These are phyloP conservation scores for Botrytis deweyae DNA, from an alignment of 2,329 filamentous ascomycete species.

Conservation along the genomic window DNA sequence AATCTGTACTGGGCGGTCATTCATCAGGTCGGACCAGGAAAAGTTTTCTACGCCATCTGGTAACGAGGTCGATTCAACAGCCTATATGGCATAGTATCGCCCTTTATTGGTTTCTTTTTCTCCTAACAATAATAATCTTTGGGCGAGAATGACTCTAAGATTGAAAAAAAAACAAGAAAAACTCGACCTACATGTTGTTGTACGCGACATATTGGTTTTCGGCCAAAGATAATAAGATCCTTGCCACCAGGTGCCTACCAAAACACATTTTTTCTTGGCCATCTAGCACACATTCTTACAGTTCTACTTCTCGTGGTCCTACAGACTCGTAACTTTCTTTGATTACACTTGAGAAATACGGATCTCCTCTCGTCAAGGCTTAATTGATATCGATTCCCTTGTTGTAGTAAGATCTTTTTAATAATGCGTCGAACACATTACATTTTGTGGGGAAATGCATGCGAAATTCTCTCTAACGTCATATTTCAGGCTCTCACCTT, in stretches of 20 bases:
- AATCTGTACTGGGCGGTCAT: not conserved
- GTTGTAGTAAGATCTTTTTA: not conserved
- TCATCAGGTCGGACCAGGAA: not conserved
- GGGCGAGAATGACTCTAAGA: not conserved
- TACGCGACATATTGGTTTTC: not conserved
- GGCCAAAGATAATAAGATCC: not conserved
- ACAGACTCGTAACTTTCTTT: not conserved
- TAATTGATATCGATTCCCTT: not conserved
- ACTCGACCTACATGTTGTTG: not conserved
- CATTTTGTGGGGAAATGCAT: constrained; percentile 5
- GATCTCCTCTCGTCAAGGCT: not conserved
- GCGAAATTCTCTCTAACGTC: constrained; percentile 3
- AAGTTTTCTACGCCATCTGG: not conserved
- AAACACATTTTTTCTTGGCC: not conserved
- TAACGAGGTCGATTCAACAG: not conserved
- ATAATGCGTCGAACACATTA: not conserved
- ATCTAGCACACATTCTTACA: not conserved
- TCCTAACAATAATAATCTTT: not conserved
- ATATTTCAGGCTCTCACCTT: not conserved
- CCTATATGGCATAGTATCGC: not conserved
- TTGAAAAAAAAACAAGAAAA: not conserved
- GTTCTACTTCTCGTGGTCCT: not conserved
- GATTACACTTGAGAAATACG: not conserved
- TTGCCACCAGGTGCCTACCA: not conserved
- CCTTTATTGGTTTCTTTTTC: not conserved